Evolutionary conservation across 148 eudicot genomes (phyloP).

Genomic region (Cornus controversa): DNA sequence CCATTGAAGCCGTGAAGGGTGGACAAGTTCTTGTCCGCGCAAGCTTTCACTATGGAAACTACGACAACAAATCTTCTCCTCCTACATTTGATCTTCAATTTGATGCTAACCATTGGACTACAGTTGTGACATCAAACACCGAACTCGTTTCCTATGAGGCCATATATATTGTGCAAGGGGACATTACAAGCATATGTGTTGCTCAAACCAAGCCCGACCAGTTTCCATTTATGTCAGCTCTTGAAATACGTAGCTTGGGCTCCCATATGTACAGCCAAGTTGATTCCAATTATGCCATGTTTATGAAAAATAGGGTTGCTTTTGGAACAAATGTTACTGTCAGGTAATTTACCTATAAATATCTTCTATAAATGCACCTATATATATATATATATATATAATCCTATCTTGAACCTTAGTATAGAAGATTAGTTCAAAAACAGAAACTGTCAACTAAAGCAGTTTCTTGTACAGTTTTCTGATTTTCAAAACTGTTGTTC

Average conservation of each 20-base stretch:
- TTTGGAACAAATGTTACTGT: conserved; percentile 31
- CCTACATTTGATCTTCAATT: conserved; percentile 37
- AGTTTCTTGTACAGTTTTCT: too few species aligned
- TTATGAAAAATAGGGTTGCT: conserved; percentile 23
- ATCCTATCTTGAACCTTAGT: too few species aligned
- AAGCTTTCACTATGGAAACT: conserved; percentile 42
- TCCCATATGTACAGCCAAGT: conserved; percentile 25
- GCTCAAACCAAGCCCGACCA: conserved; percentile 31
- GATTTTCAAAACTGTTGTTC: too few species aligned
- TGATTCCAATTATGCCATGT: conserved; percentile 26
- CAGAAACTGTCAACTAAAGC: too few species aligned
- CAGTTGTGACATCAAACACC: conserved; percentile 22
- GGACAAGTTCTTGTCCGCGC: conserved; percentile 30
- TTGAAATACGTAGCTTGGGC: conserved; percentile 33
- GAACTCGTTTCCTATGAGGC: conserved; percentile 22
- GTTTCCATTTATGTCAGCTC: conserved; percentile 37
- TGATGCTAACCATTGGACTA: conserved; percentile 39
- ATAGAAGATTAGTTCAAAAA: too few species aligned
- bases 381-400: too few species aligned
- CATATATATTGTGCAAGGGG: conserved; percentile 8
- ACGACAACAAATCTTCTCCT: conserved; percentile 32
- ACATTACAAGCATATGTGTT: conserved; percentile 26
- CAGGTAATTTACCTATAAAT: conserved; percentile 21
- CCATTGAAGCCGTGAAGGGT: neutral
- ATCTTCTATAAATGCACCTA: too few species aligned